Percentiles rank a stretch among this genome's conserved stretches.
Conservation (phyloP, 345 rosid genomes). For the Hevea brasiliensis region DNA sequence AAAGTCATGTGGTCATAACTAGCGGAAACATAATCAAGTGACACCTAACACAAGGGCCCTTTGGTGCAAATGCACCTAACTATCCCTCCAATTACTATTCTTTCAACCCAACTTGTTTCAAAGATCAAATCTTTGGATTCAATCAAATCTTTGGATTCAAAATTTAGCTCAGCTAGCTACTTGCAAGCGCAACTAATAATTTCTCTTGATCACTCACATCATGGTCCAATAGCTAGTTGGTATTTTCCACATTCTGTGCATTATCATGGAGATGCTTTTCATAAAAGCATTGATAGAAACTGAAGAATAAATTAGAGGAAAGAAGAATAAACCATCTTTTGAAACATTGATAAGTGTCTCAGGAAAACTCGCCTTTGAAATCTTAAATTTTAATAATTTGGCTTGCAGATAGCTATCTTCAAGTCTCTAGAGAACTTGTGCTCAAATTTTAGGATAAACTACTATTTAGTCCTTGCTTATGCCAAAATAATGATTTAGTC, state of each 20-base stretch:
- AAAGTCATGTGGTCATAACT: conserved; percentile 6
- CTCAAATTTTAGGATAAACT: too few species aligned
- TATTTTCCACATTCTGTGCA: conserved; percentile 9
- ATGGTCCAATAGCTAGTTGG: conserved; percentile 1
- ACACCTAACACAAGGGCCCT: conserved; percentile 17
- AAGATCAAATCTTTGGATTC: too few species aligned
- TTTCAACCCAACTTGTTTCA: conserved; percentile 16
- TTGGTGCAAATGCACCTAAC: conserved; percentile 47
- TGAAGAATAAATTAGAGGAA: too few species aligned
- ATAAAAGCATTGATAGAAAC: too few species aligned
- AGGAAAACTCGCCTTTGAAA: too few species aligned
- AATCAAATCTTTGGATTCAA: conserved; percentile 17
- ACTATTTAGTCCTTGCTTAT: too few species aligned
- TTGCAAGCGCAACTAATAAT: background rate
- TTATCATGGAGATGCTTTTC: background rate
- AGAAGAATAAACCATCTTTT: too few species aligned
- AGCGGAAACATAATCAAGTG: conserved; percentile 21
- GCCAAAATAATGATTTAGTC: too few species aligned
- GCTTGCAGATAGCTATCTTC: too few species aligned
- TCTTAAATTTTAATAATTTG: too few species aligned
- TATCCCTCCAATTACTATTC: background rate
- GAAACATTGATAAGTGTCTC: too few species aligned
- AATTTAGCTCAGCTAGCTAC: conserved; percentile 6
- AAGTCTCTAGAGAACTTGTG: too few species aligned
- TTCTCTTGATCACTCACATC: background rate